Conservation (phyloP, 2,329 filamentous ascomycete species). For the Fusarium sp. region DNA sequence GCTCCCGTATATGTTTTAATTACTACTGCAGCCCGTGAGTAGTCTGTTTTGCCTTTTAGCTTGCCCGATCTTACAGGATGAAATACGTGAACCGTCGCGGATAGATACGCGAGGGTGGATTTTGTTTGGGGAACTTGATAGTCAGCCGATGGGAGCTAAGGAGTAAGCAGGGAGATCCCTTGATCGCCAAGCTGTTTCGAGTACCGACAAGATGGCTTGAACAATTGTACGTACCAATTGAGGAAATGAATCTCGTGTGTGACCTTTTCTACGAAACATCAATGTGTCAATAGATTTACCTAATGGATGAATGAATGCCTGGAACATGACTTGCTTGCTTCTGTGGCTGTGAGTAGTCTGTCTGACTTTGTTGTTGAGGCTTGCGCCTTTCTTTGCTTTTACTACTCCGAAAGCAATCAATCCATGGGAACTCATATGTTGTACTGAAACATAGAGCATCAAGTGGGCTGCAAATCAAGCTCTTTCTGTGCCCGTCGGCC, state of each 20-base stretch:
- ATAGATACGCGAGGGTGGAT: neutral
- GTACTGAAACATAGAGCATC: accelerated
- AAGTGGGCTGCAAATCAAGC: neutral
- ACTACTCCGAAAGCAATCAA: neutral
- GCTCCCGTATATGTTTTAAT: neutral
- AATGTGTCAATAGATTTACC: no score
- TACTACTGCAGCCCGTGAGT: neutral
- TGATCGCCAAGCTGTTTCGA: neutral
- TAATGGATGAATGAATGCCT: neutral
- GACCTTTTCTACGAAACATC: neutral
- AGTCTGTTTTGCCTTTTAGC: neutral
- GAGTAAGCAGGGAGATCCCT: neutral
- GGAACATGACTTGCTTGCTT: neutral
- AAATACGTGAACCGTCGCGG: neutral
- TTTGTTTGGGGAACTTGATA: neutral
- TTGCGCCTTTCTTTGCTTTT: neutral
- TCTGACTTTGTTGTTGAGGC: neutral
- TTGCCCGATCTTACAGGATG: neutral
- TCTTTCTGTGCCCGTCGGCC: neutral
- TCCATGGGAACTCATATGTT: neutral
- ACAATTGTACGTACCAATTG: neutral
- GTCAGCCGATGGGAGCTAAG: neutral
- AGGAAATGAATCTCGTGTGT: neutral
- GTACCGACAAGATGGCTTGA: neutral
- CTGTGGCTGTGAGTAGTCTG: neutral